A percentile compares a stretch with the other conserved stretches of the same genome.
Evolutionary conservation across 2,329 filamentous ascomycete genomes (phyloP).

Genomic region (Penicillium sp.): DNA sequence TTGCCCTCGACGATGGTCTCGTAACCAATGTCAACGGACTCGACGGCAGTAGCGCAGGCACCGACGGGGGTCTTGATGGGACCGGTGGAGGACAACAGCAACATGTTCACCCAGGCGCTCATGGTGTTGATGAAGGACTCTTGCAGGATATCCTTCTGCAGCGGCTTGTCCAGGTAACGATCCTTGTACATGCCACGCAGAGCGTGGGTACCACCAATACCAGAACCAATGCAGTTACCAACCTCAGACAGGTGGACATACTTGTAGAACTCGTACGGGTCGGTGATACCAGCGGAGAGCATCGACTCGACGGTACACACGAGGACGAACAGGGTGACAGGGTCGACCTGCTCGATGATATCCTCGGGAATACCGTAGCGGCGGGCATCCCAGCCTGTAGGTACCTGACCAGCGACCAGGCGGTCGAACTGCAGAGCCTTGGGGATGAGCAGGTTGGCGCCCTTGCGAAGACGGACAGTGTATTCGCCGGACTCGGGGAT

Average conservation of each 20-base stretch:
- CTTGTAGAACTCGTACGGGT: conserved; percentile 99
- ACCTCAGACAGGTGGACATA: conserved; percentile 98
- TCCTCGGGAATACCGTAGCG: conserved; percentile 96
- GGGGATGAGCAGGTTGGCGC: conserved; percentile 90
- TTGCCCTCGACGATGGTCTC: conserved; percentile 99
- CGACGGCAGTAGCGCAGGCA: conserved; percentile 95
- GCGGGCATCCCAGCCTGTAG: conserved; percentile 96
- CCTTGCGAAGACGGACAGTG: conserved; percentile 93
- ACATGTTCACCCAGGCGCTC: conserved; percentile 99
- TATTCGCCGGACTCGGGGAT: conserved; percentile 92
- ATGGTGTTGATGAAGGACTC: conserved; percentile 99
- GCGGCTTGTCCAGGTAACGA: conserved; percentile 91
- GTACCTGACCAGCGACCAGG: conserved; percentile 94
- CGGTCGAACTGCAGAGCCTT: conserved; percentile 98
- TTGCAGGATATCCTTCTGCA: conserved; percentile 98
- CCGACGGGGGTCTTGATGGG: conserved; percentile 98
- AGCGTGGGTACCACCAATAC: conserved; percentile 93
- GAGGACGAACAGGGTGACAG: conserved; percentile 91
- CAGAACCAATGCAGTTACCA: conserved; percentile 96
- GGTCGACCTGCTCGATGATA: conserved; percentile 96
- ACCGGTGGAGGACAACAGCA: conserved; percentile 93
- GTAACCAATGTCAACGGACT: conserved; percentile 96
- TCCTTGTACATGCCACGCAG: conserved; percentile 98
- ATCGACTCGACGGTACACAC: conserved; percentile 92
- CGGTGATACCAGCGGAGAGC: conserved; percentile 90